These are phyloP conservation scores for Fonsecaea pedrosoi DNA, from an alignment of 2,329 filamentous ascomycete genomes.

Conservation along the genomic window DNA sequence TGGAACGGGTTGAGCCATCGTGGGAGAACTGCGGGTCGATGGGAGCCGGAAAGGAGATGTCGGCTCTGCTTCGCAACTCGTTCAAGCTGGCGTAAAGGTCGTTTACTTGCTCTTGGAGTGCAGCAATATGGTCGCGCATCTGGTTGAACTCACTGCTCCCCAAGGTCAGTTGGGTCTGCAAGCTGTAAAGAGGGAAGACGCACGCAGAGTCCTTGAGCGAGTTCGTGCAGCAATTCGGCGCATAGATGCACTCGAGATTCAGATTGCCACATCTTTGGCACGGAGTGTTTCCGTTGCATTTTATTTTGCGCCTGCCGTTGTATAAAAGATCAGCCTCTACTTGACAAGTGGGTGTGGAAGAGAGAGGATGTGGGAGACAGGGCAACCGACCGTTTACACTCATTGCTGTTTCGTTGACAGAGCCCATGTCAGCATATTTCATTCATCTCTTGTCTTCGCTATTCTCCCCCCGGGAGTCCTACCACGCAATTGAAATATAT, in stretches of 20 bases:
- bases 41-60: constrained; percentile 37
- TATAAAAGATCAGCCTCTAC: neutral
- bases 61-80: constrained; percentile 62
- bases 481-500: constrained; percentile 72
- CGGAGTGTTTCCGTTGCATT: constrained; percentile 68
- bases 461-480: constrained; percentile 39
- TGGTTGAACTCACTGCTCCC: constrained; percentile 73
- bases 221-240: constrained; percentile 71
- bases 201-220: constrained; percentile 88
- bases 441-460: neutral
- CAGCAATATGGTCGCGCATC: constrained; percentile 75
- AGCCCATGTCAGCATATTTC: constrained; percentile 21
- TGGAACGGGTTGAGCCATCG: constrained; percentile 42
- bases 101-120: constrained; percentile 84
- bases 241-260: constrained; percentile 68
- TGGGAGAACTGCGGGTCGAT: constrained; percentile 35
- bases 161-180: constrained; percentile 7
- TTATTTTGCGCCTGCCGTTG: constrained; percentile 62
- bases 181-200: constrained; percentile 36
- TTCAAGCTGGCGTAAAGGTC: constrained; percentile 75
- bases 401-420: constrained; percentile 56
- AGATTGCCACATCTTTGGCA: constrained; percentile 71
- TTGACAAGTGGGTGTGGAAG: neutral
- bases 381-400: constrained; percentile 60
- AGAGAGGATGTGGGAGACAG: neutral